Evolutionary conservation across 2,329 filamentous ascomycete species (phyloP).

Genomic region (Conoideocrella luteorostrata): DNA sequence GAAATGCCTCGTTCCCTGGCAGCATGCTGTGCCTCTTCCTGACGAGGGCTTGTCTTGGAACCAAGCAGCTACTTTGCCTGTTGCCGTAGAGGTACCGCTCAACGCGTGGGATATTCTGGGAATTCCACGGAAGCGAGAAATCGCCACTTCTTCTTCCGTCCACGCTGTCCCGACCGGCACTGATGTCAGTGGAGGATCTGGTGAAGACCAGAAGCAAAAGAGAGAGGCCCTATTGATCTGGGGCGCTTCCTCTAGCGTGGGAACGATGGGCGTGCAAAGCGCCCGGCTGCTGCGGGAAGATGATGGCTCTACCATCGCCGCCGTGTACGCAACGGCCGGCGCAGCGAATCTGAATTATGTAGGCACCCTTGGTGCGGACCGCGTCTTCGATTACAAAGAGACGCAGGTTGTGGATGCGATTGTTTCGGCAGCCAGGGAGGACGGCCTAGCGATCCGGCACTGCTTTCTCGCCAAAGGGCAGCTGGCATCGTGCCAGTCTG

Average conservation of each 20-base stretch:
- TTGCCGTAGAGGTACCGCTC: conserved; percentile 29
- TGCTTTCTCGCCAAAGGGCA: conserved; percentile 36
- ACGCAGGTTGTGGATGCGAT: conserved; percentile 23
- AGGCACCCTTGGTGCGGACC: conserved; percentile 26
- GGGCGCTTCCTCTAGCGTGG: conserved; percentile 40
- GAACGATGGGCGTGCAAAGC: conserved; percentile 36
- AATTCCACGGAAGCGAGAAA: conserved; percentile 18
- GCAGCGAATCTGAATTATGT: conserved; percentile 27
- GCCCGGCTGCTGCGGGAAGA: conserved; percentile 30
- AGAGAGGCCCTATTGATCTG: conserved; percentile 33
- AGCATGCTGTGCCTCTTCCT: conserved; percentile 30
- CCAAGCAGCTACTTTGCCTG: conserved; percentile 32
- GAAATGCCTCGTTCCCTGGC: conserved; percentile 33
- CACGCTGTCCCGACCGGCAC: neutral
- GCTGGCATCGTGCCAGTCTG: conserved; percentile 26
- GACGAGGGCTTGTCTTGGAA: conserved; percentile 30
- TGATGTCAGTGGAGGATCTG: neutral
- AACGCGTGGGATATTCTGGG: conserved; percentile 33
- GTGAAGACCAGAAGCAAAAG: conserved; percentile 10
- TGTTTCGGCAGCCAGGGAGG: conserved; percentile 26
- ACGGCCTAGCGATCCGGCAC: conserved; percentile 29
- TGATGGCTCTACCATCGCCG: conserved; percentile 22
- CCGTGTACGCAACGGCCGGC: conserved; percentile 36
- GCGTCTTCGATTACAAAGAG: conserved; percentile 36
- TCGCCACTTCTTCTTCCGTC: conserved; percentile 3